These are phyloP conservation scores for Lyophyllum atratum DNA, from an alignment of 768 basidiomycete genomes.

Conservation along the genomic window DNA sequence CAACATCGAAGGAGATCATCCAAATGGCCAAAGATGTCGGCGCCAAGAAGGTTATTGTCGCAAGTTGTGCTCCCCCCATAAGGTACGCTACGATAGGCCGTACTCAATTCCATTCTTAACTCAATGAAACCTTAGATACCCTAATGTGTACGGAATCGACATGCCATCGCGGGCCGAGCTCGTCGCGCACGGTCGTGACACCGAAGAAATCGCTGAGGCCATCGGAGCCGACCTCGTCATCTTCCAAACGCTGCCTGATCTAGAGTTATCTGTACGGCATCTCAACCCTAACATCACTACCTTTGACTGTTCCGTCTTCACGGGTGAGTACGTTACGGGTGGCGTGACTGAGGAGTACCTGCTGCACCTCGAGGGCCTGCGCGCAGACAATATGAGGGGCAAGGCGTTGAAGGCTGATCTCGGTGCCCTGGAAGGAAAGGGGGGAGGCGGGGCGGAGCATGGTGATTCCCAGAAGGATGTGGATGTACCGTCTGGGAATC, in stretches of 20 bases:
- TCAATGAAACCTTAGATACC: slow-evolving; percentile 47
- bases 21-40: slow-evolving; percentile 99
- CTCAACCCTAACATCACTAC: slow-evolving; percentile 74
- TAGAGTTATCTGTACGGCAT: slow-evolving; percentile 82
- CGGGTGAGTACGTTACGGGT: slow-evolving; percentile 95
- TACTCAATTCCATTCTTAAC: not conserved
- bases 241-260: slow-evolving; percentile 90
- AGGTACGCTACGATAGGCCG: slow-evolving; percentile 53
- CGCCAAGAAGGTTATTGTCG: slow-evolving; percentile 93
- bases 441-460: slow-evolving; percentile 24
- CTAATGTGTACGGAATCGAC: slow-evolving; percentile 99
- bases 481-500: slow-evolving; percentile 37
- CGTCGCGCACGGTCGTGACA: slow-evolving; percentile 79
- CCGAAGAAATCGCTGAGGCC: slow-evolving; percentile 67
- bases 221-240: slow-evolving; percentile 97
- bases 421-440: slow-evolving; percentile 36
- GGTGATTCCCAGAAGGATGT: slow-evolving; percentile 21
- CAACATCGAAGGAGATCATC: slow-evolving; percentile 97
- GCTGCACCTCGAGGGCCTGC: slow-evolving; percentile 65
- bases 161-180: slow-evolving; percentile 97
- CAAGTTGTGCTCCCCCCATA: slow-evolving; percentile 96
- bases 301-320: slow-evolving; percentile 98
- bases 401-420: slow-evolving; percentile 40
- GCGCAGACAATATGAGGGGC: slow-evolving; percentile 80
- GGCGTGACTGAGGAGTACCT: slow-evolving; percentile 87